Evolutionary conservation across 768 basidiomycete genomes (phyloP), one percentile per base, ranked within the genome.

Genomic region (Leccinum pellstonianum): DNA sequence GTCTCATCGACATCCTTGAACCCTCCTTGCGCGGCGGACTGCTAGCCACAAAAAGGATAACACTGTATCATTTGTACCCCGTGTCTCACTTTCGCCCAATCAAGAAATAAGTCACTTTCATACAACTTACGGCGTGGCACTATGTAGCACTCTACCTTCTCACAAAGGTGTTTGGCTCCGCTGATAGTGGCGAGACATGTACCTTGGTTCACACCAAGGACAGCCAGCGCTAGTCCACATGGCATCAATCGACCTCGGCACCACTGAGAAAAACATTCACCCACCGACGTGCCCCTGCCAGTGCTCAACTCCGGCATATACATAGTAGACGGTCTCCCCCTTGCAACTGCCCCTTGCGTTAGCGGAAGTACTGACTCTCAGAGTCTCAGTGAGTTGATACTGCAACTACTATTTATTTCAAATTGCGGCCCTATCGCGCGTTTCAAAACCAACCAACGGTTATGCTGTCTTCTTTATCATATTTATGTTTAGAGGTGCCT

Each of bases 21-120:
- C 47, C n/a, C n/a, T 62, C 68, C 68, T 62, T 59, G 48, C 4
- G n/a, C 11, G 15, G 48, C 68, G 67, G 60, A 54, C 55, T 21
- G 43, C 55, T 21, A 48, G 23, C 15, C 54, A 41, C 17, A 5
- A 23, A 43, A 49, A 53, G 23, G 43, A 52, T 12, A 51, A 23
- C 41, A 23, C 41, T 46, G 14, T 51, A 49, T 56, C 51, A 25
- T 47, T 63, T 49, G 21, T 35, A 35, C 54, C 58, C 58, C 59
- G 41, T 41, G 33, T n/a, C 41, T 23, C 19, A n/a, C 15, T 27
- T 12, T 8, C 29, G 17, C n/a, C n/a, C 41, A n/a, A 41, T 41
- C 41, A 41, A 41, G 17, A 41, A 19, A 46, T 46, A 19, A 43
- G n/a, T 14, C 37, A 38, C 37, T 38, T 17, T 17, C 38, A n/a